phyloP scores from a whole-genome alignment of 306 rosid genomes.

The Cucurbita pepo region DNA sequence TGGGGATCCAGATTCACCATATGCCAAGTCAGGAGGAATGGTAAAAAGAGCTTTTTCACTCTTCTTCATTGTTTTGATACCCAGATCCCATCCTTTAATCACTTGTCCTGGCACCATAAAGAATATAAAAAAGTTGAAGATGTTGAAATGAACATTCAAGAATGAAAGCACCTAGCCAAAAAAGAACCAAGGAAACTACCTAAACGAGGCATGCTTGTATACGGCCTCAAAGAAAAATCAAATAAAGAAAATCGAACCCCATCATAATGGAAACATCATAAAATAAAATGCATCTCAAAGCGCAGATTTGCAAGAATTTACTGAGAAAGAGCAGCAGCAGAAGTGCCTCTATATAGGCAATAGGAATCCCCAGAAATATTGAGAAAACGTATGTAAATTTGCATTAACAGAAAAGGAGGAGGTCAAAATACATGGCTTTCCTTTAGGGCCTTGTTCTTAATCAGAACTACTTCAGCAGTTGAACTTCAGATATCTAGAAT shows the following conservation, averaged over 20 bases:
- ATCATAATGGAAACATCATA: neutral
- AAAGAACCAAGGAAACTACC: neutral
- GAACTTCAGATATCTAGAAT: neutral
- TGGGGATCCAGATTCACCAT: conserved; percentile 71
- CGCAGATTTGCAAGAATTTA: neutral
- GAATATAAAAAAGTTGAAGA: neutral
- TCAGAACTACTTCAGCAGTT: neutral
- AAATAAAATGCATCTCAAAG: neutral
- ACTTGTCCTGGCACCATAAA: conserved; percentile 65
- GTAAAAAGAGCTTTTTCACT: conserved; percentile 75
- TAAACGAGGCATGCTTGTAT: neutral
- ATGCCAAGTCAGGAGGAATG: conserved; percentile 68
- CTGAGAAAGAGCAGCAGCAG: neutral
- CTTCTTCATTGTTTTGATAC: conserved; percentile 81
- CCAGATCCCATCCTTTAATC: conserved; percentile 88
- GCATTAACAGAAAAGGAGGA: neutral
- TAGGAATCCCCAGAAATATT: neutral
- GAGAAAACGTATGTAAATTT: neutral
- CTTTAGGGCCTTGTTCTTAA: neutral
- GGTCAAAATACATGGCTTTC: neutral
- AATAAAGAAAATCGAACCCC: neutral
- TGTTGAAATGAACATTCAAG: neutral
- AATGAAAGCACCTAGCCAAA: neutral
- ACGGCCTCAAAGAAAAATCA: neutral
- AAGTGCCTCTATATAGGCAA: neutral